Evolutionary conservation across 2,329 filamentous ascomycete species (phyloP).

Genomic region (Fusarium nelsonii): DNA sequence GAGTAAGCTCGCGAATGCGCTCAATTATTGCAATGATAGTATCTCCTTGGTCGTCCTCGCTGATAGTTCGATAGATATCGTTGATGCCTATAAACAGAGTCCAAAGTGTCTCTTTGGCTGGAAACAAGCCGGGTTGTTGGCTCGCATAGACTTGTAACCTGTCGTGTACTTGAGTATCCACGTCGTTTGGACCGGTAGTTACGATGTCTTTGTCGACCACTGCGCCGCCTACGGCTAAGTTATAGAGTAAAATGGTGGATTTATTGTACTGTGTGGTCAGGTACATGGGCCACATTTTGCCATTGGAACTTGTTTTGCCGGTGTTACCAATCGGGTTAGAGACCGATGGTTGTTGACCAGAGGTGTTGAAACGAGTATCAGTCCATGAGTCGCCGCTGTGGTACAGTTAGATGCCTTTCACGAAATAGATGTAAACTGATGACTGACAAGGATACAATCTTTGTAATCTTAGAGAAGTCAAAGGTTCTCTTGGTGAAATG

Average conservation of each 20-base stretch:
- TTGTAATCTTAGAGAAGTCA: not conserved
- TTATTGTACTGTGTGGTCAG: slow-evolving; percentile 10
- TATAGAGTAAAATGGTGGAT: slow-evolving; percentile 6
- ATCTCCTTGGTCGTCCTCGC: not conserved
- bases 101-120: slow-evolving; percentile 1
- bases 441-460: slow-evolving; percentile 4
- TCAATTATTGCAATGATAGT: not conserved
- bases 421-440: rapidly evolving
- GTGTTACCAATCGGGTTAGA: slow-evolving; percentile 11
- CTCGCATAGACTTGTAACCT: slow-evolving; percentile 1
- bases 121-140: not conserved
- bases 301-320: slow-evolving; percentile 24
- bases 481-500: not conserved
- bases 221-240: slow-evolving; percentile 23
- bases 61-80: slow-evolving; percentile 28
- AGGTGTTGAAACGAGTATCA: slow-evolving; percentile 13
- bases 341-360: not conserved
- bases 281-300: slow-evolving; percentile 26
- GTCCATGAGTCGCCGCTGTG: slow-evolving; percentile 24
- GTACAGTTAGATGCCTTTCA: not conserved
- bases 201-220: slow-evolving; percentile 18
- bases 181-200: slow-evolving; percentile 12
- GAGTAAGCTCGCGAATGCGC: not conserved
- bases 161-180: slow-evolving; percentile 1
- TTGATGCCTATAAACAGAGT: slow-evolving; percentile 24